A percentile compares a stretch with the other conserved stretches of the same genome.
These are phyloP conservation scores for Xerocomus brunneocitrinus DNA, from an alignment of 768 basidiomycete species.

Conservation along the genomic window DNA sequence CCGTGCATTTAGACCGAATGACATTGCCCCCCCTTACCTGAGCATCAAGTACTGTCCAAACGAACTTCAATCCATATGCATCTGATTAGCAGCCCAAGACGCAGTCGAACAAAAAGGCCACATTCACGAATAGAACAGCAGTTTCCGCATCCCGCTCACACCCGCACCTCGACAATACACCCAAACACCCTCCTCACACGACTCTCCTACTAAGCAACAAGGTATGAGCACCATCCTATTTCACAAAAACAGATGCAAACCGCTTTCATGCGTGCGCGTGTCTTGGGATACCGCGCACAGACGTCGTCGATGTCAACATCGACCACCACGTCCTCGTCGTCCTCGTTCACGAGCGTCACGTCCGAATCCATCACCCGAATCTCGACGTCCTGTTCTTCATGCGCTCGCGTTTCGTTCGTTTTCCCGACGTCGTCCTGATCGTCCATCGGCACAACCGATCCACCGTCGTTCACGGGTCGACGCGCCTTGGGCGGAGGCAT, in stretches of 20 bases:
- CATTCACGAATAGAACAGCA: background rate
- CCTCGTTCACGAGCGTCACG: constrained; percentile 26
- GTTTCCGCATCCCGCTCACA: background rate
- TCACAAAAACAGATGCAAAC: constrained; percentile 12
- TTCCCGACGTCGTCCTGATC: background rate
- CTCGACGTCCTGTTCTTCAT: background rate
- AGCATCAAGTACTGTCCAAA: background rate
- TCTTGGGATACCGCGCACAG: constrained; percentile 14
- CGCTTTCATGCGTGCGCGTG: constrained; percentile 20
- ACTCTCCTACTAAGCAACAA: constrained; percentile 10
- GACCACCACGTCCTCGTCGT: constrained; percentile 11
- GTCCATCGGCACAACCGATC: background rate
- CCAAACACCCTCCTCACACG: constrained; percentile 8
- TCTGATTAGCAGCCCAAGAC: background rate
- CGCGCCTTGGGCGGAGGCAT: constrained; percentile 22
- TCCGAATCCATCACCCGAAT: constrained; percentile 21
- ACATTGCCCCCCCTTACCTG: background rate
- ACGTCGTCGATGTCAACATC: constrained; percentile 16
- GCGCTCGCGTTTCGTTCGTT: background rate
- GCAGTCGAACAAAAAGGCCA: background rate
- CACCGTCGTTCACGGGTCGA: background rate
- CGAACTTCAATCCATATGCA: background rate
- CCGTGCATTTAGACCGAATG: too few species aligned
- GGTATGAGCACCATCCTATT: background rate
- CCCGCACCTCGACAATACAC: constrained; percentile 15